A percentile compares a stretch with the other conserved stretches of the same genome.
Evolutionary conservation across 1,139 yeast species (phyloP).

Genomic region (Dujonia santamariae): DNA sequence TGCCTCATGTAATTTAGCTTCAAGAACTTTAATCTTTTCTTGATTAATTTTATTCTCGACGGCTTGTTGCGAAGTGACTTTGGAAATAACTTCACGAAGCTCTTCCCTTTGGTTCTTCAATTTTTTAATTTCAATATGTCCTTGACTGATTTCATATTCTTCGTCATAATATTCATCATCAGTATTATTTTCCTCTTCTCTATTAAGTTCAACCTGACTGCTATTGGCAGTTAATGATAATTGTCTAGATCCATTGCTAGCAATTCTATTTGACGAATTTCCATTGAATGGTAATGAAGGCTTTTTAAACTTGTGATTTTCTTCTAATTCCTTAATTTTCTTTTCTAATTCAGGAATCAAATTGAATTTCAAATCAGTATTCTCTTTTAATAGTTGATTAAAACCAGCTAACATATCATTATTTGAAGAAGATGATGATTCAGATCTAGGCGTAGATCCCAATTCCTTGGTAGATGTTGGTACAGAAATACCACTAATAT

Average conservation of each 20-base stretch:
- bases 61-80: conserved; percentile 33
- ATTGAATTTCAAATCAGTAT: conserved; percentile 39
- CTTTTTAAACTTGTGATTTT: conserved; percentile 11
- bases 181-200: conserved; percentile 3
- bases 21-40: conserved; percentile 43
- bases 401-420: conserved; percentile 29
- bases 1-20: conserved; percentile 34
- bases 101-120: conserved; percentile 56
- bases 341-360: conserved; percentile 44
- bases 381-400: conserved; percentile 38
- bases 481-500: conserved; percentile 17
- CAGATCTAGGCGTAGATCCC: too few relatives aligned
- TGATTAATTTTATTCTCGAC: conserved; percentile 36
- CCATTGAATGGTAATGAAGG: neutral
- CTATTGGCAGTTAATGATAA: conserved; percentile 22
- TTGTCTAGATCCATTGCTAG: conserved; percentile 11
- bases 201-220: conserved; percentile 6
- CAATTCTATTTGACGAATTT: neutral
- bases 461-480: conserved; percentile 22
- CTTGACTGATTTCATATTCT: conserved; percentile 22
- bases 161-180: conserved; percentile 13
- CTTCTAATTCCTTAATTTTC: conserved; percentile 19
- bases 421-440: conserved; percentile 10
- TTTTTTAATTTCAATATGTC: conserved; percentile 29
- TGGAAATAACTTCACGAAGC: conserved; percentile 50